A percentile compares a stretch with the other conserved stretches of the same genome.
Conservation (phyloP, 2,329 filamentous ascomycete genomes). For the Dactylellina leptospora region DNA sequence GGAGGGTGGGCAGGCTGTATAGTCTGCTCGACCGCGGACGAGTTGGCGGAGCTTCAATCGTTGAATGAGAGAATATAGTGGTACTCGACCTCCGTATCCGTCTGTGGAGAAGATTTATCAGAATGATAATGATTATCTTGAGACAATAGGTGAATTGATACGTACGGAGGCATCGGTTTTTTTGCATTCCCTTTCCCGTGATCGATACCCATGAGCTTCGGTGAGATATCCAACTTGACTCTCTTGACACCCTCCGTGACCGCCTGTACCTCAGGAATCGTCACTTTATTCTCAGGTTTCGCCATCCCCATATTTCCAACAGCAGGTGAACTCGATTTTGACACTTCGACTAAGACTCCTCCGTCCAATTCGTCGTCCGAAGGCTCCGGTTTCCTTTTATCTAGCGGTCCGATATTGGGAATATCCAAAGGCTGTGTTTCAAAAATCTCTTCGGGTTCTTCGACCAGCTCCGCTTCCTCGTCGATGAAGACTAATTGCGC, state of each 20-base stretch:
- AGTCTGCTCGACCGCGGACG: slow-evolving; percentile 6
- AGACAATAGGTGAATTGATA: background rate
- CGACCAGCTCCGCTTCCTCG: slow-evolving; percentile 32
- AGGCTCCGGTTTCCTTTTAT: slow-evolving; percentile 7
- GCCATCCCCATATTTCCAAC: background rate
- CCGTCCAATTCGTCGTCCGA: slow-evolving; percentile 18
- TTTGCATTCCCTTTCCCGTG: slow-evolving; percentile 4
- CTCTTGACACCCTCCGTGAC: slow-evolving; percentile 22
- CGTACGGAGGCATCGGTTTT: slow-evolving; percentile 47
- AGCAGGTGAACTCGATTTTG: slow-evolving; percentile 11
- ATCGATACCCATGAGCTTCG: background rate
- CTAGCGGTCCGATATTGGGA: slow-evolving; percentile 16
- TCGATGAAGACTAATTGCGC: slow-evolving; percentile 48
- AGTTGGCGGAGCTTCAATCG: slow-evolving; percentile 17
- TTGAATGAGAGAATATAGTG: slow-evolving; percentile 47
- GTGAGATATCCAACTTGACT: slow-evolving; percentile 39
- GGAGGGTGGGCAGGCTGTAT: slow-evolving; percentile 21
- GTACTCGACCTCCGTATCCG: slow-evolving; percentile 44
- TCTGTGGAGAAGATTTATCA: slow-evolving; percentile 4
- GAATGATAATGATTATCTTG: background rate
- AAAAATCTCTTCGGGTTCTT: slow-evolving; percentile 25
- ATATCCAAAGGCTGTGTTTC: slow-evolving; percentile 19
- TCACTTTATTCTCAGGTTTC: slow-evolving; percentile 7
- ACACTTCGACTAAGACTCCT: background rate
- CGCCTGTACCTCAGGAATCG: background rate